phyloP scores from a whole-genome alignment of 2,329 filamentous ascomycete genomes.

The Venturia effusa region DNA sequence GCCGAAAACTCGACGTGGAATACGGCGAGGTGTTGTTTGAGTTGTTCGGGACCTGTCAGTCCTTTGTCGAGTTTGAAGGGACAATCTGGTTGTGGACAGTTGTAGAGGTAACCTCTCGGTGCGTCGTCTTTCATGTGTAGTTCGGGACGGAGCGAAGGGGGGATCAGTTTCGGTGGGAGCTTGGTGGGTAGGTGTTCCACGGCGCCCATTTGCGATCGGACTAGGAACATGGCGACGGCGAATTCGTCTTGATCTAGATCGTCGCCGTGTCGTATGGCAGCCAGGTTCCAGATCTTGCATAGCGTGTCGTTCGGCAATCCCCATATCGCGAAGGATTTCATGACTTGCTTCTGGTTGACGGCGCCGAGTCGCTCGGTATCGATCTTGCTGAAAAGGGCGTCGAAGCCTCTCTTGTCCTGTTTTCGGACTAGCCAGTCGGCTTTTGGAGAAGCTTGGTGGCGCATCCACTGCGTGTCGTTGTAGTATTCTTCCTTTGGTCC shows the following conservation, averaged over 20 bases:
- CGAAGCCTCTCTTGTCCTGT: constrained; percentile 78
- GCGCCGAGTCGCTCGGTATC: constrained; percentile 72
- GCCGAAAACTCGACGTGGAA: background rate
- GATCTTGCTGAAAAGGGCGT: constrained; percentile 74
- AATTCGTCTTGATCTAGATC: constrained; percentile 82
- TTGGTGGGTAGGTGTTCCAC: constrained; percentile 63
- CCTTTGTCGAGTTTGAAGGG: background rate
- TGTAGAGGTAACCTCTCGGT: background rate
- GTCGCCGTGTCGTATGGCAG: constrained; percentile 86
- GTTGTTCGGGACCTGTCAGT: background rate
- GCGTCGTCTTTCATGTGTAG: background rate
- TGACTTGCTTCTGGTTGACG: constrained; percentile 89
- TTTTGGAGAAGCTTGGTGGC: constrained; percentile 37
- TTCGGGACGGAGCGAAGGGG: constrained; percentile 45
- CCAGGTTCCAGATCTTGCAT: constrained; percentile 93
- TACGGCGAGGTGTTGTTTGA: background rate
- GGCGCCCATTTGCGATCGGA: constrained; percentile 74
- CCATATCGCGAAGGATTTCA: constrained; percentile 87
- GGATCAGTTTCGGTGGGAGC: constrained; percentile 73
- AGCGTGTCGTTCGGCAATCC: constrained; percentile 78
- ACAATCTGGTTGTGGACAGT: background rate
- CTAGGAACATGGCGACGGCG: constrained; percentile 93
- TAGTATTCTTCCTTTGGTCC: background rate
- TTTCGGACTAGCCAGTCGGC: constrained; percentile 74
- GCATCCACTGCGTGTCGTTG: background rate